phyloP scores from a whole-genome alignment of 2,329 filamentous ascomycete genomes.

The Monosporascus sp. region DNA sequence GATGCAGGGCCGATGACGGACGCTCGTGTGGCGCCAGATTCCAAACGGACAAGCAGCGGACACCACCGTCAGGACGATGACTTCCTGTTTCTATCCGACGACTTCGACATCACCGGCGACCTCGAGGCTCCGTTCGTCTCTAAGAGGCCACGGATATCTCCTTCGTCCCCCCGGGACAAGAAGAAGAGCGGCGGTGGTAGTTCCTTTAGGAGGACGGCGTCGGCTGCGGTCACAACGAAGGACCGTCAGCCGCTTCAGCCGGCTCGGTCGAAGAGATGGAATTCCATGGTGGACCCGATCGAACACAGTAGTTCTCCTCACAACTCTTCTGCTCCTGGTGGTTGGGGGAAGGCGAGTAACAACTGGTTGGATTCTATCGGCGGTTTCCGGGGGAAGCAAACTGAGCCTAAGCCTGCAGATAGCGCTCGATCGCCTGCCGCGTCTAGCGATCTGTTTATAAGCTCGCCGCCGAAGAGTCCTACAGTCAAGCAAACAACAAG shows the following conservation, averaged over 20 bases:
- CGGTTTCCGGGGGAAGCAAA: slow-evolving; percentile 12
- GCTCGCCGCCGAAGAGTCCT: slow-evolving; percentile 10
- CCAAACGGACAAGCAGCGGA: slow-evolving; percentile 11
- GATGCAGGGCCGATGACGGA: not conserved
- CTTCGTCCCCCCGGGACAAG: not conserved
- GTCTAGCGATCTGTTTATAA: slow-evolving; percentile 17
- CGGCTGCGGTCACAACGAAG: slow-evolving; percentile 7
- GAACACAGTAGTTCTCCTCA: slow-evolving; percentile 23
- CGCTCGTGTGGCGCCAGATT: not conserved
- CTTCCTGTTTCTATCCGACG: slow-evolving; percentile 32
- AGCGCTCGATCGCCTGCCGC: slow-evolving; percentile 1
- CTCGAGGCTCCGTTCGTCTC: slow-evolving; percentile 23
- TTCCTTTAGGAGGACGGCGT: slow-evolving; percentile 10
- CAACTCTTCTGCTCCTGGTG: not conserved
- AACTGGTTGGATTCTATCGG: slow-evolving; percentile 17
- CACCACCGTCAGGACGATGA: slow-evolving; percentile 13
- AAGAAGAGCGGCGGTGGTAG: slow-evolving; percentile 2
- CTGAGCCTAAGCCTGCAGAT: not conserved
- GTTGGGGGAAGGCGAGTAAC: slow-evolving; percentile 4
- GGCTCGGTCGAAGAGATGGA: slow-evolving; percentile 13
- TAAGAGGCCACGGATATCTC: slow-evolving; percentile 15
- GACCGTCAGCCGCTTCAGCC: slow-evolving; percentile 6
- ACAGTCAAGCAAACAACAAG: not conserved
- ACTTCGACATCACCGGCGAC: slow-evolving; percentile 36
- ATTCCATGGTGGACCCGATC: slow-evolving; percentile 20